A percentile compares a stretch with the other conserved stretches of the same genome.
Conservation (phyloP, 1,139 yeast genomes). For the Zygosaccharomyces sapae region DNA sequence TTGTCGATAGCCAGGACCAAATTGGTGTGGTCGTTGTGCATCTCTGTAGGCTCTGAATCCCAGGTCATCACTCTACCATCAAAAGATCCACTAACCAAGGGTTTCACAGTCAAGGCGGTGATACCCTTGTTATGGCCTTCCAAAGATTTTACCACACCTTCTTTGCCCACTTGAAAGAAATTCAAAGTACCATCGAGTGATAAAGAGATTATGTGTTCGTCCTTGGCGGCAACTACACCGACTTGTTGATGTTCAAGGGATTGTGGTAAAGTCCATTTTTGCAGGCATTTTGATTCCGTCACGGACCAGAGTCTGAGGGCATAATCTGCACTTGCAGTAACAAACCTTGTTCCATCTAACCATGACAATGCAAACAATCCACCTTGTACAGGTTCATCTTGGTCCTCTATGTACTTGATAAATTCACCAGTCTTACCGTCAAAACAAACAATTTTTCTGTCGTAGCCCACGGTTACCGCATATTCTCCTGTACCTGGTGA, state of each 20-base stretch:
- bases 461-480: constrained; percentile 83
- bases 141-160: constrained; percentile 44
- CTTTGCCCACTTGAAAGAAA: constrained; percentile 29
- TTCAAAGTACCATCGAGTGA: constrained; percentile 70
- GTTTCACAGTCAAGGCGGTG: constrained; percentile 50
- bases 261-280: constrained; percentile 45
- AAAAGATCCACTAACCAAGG: constrained; percentile 63
- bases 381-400: constrained; percentile 55
- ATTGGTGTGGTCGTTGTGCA: constrained; percentile 50
- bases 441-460: constrained; percentile 69
- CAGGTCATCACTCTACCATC: constrained; percentile 74
- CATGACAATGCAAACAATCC: constrained; percentile 78
- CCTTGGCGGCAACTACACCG: constrained; percentile 66
- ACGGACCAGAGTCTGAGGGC: constrained; percentile 63
- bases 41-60: constrained; percentile 42
- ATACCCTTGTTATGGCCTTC: constrained; percentile 81
- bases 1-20: constrained; percentile 46
- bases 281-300: constrained; percentile 38
- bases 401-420: constrained; percentile 45
- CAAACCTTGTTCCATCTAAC: constrained; percentile 58
- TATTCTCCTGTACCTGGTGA: constrained; percentile 70
- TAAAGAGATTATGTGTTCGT: constrained; percentile 56
- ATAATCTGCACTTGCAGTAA: constrained; percentile 83
- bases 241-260: constrained; percentile 66
- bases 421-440: constrained; percentile 88